A percentile compares a stretch with the other conserved stretches of the same genome.
Evolutionary conservation across 441 rosid species (phyloP).

Genomic region (Rhodomyrtus psidioides): DNA sequence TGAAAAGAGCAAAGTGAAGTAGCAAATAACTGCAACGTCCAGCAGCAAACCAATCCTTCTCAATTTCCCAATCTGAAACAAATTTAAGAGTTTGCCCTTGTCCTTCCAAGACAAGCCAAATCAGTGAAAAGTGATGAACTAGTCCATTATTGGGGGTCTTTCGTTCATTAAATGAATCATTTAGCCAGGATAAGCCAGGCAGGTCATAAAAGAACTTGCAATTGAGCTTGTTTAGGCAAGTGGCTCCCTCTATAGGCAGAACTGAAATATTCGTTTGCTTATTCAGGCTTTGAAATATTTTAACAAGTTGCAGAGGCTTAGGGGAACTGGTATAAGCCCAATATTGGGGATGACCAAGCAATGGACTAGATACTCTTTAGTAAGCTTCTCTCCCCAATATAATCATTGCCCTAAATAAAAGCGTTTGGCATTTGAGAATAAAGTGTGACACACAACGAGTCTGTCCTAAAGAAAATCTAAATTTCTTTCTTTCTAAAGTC

Average conservation of each 20-base stretch:
- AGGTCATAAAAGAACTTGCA: background rate
- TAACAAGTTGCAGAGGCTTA: background rate
- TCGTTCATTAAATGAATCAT: background rate
- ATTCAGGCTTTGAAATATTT: background rate
- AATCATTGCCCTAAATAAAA: background rate
- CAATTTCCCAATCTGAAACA: too few species aligned
- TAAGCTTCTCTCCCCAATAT: background rate
- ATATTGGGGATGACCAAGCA: background rate
- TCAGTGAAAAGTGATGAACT: too few species aligned
- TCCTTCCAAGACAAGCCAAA: too few species aligned
- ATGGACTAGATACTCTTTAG: background rate
- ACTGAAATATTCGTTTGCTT: background rate
- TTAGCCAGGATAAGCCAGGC: background rate
- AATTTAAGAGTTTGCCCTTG: too few species aligned
- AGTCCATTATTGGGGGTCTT: too few species aligned
- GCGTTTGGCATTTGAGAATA: background rate
- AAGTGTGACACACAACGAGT: background rate
- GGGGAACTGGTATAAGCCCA: background rate
- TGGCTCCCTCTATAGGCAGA: background rate
- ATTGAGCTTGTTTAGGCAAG: background rate
- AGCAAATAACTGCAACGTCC: too few species aligned
- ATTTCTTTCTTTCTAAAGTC: background rate
- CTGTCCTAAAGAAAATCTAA: background rate
- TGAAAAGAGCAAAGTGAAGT: too few species aligned
- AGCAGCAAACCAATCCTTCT: too few species aligned